A percentile compares a stretch with the other conserved stretches of the same genome.
phyloP scores from a whole-genome alignment of 352 stramenopile genomes.

The Globisporangium okanoganense region DNA sequence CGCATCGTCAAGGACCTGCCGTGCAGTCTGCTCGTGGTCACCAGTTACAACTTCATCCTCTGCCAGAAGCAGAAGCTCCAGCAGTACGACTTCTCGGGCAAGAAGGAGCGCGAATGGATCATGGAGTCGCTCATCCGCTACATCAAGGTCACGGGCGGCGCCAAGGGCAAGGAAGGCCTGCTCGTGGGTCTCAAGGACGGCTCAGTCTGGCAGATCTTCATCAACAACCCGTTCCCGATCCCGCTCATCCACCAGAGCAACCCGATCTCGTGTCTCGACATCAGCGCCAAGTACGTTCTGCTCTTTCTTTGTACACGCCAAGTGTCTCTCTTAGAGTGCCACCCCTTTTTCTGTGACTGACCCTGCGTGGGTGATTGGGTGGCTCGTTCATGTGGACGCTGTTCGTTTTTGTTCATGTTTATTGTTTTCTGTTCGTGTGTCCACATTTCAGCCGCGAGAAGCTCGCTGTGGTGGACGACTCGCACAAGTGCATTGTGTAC shows the following conservation, averaged over 20 bases:
- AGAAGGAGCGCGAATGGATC: slow-evolving; percentile 85
- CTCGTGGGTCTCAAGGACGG: slow-evolving; percentile 92
- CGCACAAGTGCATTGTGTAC: slow-evolving; percentile 89
- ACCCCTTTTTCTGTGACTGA: not conserved
- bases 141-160: slow-evolving; percentile 91
- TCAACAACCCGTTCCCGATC: slow-evolving; percentile 95
- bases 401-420: no score
- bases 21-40: slow-evolving; percentile 88
- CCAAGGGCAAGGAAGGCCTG: slow-evolving; percentile 83
- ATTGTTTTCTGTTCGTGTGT: not conserved
- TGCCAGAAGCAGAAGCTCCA: slow-evolving; percentile 92
- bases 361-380: not conserved
- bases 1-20: slow-evolving; percentile 82
- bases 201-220: slow-evolving; percentile 90
- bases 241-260: slow-evolving; percentile 86
- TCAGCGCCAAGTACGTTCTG: slow-evolving; percentile 75
- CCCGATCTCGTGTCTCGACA: slow-evolving; percentile 87
- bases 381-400: slow-evolving; percentile 1
- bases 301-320: not conserved
- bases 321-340: not conserved
- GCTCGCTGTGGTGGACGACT: slow-evolving; percentile 90
- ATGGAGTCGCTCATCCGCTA: slow-evolving; percentile 89
- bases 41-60: slow-evolving; percentile 89
- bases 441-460: slow-evolving; percentile 60
- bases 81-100: slow-evolving; percentile 88